A percentile compares a stretch with the other conserved stretches of the same genome.
phyloP scores from a whole-genome alignment of 768 basidiomycete genomes.

The Goffeauzyma gilvescens region DNA sequence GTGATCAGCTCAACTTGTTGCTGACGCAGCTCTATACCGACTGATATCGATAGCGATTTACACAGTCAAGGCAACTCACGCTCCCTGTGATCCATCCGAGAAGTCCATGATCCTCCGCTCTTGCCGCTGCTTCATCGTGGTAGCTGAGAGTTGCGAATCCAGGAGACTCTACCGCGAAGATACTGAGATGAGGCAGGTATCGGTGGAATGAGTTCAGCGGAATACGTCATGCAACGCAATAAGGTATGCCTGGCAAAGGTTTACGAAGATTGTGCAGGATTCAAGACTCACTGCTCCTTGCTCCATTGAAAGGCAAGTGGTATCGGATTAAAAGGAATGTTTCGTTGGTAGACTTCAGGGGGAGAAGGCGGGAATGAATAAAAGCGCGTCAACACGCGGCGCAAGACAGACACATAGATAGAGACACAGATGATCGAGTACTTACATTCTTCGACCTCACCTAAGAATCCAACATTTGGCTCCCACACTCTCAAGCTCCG shows the following conservation, averaged over 20 bases:
- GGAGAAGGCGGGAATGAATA: too few relatives aligned
- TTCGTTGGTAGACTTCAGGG: constrained; percentile 18
- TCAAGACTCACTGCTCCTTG: constrained; percentile 19
- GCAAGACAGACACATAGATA: neutral
- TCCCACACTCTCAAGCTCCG: constrained; percentile 8
- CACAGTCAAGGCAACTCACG: constrained; percentile 11
- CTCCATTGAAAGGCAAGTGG: constrained; percentile 24
- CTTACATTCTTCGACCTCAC: constrained; percentile 21
- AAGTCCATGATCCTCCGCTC: constrained; percentile 24
- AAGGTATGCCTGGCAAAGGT: neutral
- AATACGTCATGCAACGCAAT: neutral
- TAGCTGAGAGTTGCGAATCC: constrained; percentile 28
- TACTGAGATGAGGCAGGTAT: constrained; percentile 12
- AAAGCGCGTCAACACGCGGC: too few relatives aligned
- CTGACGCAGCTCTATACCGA: neutral
- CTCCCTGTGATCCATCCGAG: constrained; percentile 27
- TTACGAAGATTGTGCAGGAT: neutral
- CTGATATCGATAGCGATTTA: neutral
- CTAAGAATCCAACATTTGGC: constrained; percentile 2
- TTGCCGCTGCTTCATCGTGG: constrained; percentile 18
- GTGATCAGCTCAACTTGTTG: neutral
- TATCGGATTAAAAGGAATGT: constrained; percentile 21
- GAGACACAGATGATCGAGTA: neutral
- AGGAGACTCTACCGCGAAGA: constrained; percentile 27
- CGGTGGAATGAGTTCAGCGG: neutral